phyloP scores from a whole-genome alignment of 2,329 filamentous ascomycete species.

The Pyricularia sp. region DNA sequence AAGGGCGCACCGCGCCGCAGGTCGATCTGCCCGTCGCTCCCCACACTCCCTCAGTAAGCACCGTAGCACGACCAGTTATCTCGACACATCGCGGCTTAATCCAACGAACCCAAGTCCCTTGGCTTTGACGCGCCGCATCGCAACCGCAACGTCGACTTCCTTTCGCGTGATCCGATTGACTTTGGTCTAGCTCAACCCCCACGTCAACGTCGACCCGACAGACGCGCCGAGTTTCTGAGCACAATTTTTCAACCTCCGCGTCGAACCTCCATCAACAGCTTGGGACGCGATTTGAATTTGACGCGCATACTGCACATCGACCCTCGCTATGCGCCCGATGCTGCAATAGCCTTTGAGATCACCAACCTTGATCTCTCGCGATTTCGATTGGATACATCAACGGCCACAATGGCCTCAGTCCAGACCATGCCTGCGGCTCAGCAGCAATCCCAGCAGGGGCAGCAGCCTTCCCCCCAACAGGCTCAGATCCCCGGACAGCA shows the following conservation, averaged over 20 bases:
- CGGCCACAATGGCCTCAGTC: conserved; percentile 65
- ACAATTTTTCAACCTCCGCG: neutral
- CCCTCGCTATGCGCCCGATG: conserved; percentile 4
- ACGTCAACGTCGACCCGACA: neutral
- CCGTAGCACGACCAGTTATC: neutral
- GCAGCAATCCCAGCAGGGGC: conserved; percentile 15
- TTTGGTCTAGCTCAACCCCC: neutral
- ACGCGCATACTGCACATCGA: conserved; percentile 1
- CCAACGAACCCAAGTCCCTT: neutral
- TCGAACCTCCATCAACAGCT: neutral
- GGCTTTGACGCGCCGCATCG: neutral
- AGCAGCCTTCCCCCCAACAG: neutral
- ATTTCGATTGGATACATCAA: conserved; percentile 3
- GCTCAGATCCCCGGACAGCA: neutral
- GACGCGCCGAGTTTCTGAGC: neutral
- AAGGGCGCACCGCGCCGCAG: neutral
- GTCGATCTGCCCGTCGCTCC: neutral
- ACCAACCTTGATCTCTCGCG: conserved; percentile 3
- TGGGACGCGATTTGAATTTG: neutral
- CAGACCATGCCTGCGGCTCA: conserved; percentile 63
- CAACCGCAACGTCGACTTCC: neutral
- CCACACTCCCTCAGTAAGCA: neutral
- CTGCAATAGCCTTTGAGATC: conserved; percentile 1
- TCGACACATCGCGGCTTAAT: neutral
- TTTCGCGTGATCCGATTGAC: neutral